Evolutionary conservation across 2,329 filamentous ascomycete species (phyloP).

Genomic region (Lasiodiplodia sp.): DNA sequence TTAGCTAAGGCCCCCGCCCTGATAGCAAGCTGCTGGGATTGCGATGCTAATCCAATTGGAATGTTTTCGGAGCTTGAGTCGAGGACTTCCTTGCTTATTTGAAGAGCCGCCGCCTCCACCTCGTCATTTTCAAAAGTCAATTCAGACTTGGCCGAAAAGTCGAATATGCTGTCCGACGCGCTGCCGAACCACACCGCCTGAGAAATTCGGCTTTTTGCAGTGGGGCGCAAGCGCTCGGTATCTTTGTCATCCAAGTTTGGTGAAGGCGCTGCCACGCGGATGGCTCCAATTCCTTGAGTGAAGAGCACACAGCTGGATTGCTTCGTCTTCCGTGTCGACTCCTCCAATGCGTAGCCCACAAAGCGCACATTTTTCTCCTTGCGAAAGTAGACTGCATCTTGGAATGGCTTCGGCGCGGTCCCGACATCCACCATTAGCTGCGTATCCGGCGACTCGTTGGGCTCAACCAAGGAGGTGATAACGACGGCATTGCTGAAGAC

Average conservation of each 20-base stretch:
- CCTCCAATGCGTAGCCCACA: slow-evolving; percentile 59
- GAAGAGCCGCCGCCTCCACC: slow-evolving; percentile 76
- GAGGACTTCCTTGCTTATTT: slow-evolving; percentile 82
- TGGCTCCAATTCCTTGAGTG: slow-evolving; percentile 64
- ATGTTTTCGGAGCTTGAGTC: slow-evolving; percentile 69
- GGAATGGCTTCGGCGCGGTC: slow-evolving; percentile 65
- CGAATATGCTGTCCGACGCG: slow-evolving; percentile 83
- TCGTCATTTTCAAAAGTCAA: slow-evolving; percentile 73
- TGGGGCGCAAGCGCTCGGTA: slow-evolving; percentile 62
- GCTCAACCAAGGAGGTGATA: slow-evolving; percentile 73
- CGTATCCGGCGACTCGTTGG: slow-evolving; percentile 74
- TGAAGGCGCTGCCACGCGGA: slow-evolving; percentile 61
- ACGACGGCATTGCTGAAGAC: slow-evolving; percentile 81
- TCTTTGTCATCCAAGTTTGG: slow-evolving; percentile 64
- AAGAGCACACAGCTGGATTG: slow-evolving; percentile 59
- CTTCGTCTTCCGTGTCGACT: slow-evolving; percentile 46
- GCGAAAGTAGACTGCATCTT: slow-evolving; percentile 85
- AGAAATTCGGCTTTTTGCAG: slow-evolving; percentile 87
- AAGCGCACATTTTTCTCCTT: slow-evolving; percentile 58
- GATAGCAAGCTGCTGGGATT: slow-evolving; percentile 80
- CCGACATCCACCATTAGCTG: slow-evolving; percentile 67
- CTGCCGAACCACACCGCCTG: slow-evolving; percentile 94
- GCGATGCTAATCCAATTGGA: slow-evolving; percentile 61
- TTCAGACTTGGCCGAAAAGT: slow-evolving; percentile 74
- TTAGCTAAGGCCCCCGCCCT: slow-evolving; percentile 77